Base-by-base conservation (phyloP, 257 asterid species). In the Henckelia pumila region DNA sequence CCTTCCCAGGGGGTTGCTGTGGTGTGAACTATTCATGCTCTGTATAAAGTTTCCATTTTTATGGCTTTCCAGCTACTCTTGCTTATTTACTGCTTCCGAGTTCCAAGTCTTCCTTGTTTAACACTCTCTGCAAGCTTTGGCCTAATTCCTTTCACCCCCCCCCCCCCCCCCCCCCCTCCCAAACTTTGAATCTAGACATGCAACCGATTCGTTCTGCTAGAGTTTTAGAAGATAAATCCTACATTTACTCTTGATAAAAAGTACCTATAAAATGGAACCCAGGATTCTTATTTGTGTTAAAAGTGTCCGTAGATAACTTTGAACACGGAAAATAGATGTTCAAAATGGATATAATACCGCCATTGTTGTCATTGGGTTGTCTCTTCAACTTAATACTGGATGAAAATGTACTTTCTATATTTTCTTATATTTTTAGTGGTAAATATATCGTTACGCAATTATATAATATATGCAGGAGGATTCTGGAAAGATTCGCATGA, bases 401-500 rank as follows among this genome's bases (percentile, higher is more conserved):
- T 28, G 35, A 56, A 57, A 20, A 9, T 19, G 37, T 58, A 8
- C n/a, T 20, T 6, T 35, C 3, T 50, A 50, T 30, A 37, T 62
- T 67, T 59, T 33, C 7, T 44, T 32, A 20, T 7, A 22, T 28
- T 62, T 66, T 63, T 28, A 56, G 52, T 17, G 35, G 47, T 65
- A 56, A 50, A 65, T 61, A 56, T 32, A 56, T 66, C 70, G 59
- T 40, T 70, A 68, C 7, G 19, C 64, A 55, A 37, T 50, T 64
- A 56, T 64, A 40, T 61, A 69, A 76, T 67, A 58, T 76, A 73
- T 30, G 9, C 93, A 94, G 99, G 99, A 84, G 74, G 96, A 85
- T 67, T 70, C 84, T 40, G 95, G 86, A 57, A 85, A 77, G 72
- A 79, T 84, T 64, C 91, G 96, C 40, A 91, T 94, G 97, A 94